Base-by-base conservation (phyloP, 331 rosid genomes). In the Rosa hybrid region DNA sequence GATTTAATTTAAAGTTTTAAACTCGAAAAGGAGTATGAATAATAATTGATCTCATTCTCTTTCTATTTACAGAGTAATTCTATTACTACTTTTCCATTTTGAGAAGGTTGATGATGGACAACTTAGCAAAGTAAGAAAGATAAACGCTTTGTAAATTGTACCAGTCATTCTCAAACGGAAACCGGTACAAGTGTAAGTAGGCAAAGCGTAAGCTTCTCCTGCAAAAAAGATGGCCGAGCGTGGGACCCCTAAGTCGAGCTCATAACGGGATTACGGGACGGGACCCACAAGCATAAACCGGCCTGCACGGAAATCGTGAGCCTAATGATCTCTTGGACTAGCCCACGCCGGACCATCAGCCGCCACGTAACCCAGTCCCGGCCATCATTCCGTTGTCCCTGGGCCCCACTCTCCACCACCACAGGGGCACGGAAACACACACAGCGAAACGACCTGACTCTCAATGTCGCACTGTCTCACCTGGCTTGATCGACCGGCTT, bases 281-380 rank as follows among this genome's bases (percentile, higher is more conserved):
- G 91, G 81, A 23, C 83, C 95, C 90, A 78, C 84, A 21, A 9
- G 56, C 76, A 73, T 72, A 79, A 82, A 50, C 27, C 77, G 51
- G 91, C 87, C 91, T 78, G 86, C 82, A 81, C 45, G 63, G 38
- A 54, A 68, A 78, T 69, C 2, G 89, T 67, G 89, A 86, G 87
- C 6, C 50, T 81, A 75, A 87, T 86, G 84, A 89, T 89, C 86
- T 64, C 49, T 73, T 13, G 85, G 88, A 82, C 77, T 74, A 86
- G 82, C 92, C 91, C 90, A 90, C 91, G 95, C 93, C 90, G 84
- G 89, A 86, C 97, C 90, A 81, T 84, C 57, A 77, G 82, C 87
- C 84, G 89, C 87, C 91, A 87, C 87, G 85, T 78, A 74, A 77
- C 81, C 76, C 77, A 56, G 50, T 54, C 80, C 72, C 25, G 16